Percentiles rank a stretch among this genome's conserved stretches.
Conservation (phyloP, 257 asterid genomes). For the Oldenlandia corymbosa region DNA sequence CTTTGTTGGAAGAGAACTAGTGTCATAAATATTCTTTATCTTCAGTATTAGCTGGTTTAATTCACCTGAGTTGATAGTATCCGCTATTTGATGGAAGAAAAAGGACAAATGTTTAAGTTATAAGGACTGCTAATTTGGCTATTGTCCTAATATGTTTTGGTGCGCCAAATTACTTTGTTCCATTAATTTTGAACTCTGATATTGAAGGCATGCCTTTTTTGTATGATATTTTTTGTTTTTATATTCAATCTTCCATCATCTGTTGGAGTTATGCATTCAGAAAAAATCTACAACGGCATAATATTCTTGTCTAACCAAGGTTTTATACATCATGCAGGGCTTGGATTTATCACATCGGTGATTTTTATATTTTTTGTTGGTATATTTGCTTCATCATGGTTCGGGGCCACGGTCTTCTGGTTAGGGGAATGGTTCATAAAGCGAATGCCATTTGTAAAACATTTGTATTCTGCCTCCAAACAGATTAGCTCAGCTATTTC, state of each 20-base stretch:
- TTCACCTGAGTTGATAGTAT: background rate
- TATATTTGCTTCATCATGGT: constrained; percentile 87
- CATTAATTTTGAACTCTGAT: too few species aligned
- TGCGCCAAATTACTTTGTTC: too few species aligned
- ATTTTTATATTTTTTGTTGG: constrained; percentile 76
- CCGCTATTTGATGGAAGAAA: background rate
- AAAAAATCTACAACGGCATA: too few species aligned
- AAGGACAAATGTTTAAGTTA: background rate
- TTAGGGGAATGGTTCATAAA: constrained; percentile 88
- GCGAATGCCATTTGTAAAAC: constrained; percentile 82
- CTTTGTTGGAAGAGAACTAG: too few species aligned
- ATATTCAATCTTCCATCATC: background rate
- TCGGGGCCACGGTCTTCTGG: constrained; percentile 88
- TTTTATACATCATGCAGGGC: constrained; percentile 54
- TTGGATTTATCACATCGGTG: constrained; percentile 81
- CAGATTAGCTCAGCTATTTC: constrained; percentile 89
- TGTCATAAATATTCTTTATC: background rate
- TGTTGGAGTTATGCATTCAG: background rate
- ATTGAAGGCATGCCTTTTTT: background rate
- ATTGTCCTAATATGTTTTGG: too few species aligned
- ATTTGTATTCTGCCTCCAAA: constrained; percentile 83
- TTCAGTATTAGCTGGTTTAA: background rate
- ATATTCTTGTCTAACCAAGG: constrained; percentile 17
- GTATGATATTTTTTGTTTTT: background rate
- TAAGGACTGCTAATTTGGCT: background rate